phyloP scores from a whole-genome alignment of 208 protist genomes.

The Wallacemonas rigidus region DNA sequence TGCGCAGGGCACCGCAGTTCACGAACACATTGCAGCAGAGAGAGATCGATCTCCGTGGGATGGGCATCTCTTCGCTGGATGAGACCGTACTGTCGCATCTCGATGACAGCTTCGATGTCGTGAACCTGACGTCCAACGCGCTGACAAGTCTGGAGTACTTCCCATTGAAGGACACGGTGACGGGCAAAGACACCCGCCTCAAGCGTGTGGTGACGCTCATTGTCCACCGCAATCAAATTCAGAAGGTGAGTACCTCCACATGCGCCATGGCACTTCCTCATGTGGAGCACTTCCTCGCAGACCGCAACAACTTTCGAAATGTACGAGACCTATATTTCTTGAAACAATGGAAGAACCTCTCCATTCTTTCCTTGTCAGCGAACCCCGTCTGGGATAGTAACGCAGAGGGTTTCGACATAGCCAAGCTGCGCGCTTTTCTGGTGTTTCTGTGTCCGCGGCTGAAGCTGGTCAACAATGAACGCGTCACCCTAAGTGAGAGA shows the following conservation, averaged over 20 bases:
- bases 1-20: constrained; percentile 84
- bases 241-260: constrained; percentile 72
- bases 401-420: constrained; percentile 31
- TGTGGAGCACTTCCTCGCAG: constrained; percentile 73
- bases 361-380: constrained; percentile 69
- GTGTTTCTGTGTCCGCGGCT: constrained; percentile 80
- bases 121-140: constrained; percentile 85
- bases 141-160: constrained; percentile 83
- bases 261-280: constrained; percentile 75
- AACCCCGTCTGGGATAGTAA: constrained; percentile 72
- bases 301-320: constrained; percentile 63
- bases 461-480: constrained; percentile 84
- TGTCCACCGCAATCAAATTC: constrained; percentile 77
- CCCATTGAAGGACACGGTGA: constrained; percentile 26
- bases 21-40: constrained; percentile 82
- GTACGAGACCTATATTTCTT: constrained; percentile 72
- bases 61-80: constrained; percentile 78
- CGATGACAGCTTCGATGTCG: constrained; percentile 80
- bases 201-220: constrained; percentile 70
- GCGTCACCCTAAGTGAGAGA: constrained; percentile 67
- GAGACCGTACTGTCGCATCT: constrained; percentile 67
- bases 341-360: constrained; percentile 67
- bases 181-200: constrained; percentile 38
- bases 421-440: constrained; percentile 74
- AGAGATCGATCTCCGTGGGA: constrained; percentile 83